Conservation (phyloP, 1,284 basidiomycete genomes). For the Ustanciosporium gigantosporum region DNA sequence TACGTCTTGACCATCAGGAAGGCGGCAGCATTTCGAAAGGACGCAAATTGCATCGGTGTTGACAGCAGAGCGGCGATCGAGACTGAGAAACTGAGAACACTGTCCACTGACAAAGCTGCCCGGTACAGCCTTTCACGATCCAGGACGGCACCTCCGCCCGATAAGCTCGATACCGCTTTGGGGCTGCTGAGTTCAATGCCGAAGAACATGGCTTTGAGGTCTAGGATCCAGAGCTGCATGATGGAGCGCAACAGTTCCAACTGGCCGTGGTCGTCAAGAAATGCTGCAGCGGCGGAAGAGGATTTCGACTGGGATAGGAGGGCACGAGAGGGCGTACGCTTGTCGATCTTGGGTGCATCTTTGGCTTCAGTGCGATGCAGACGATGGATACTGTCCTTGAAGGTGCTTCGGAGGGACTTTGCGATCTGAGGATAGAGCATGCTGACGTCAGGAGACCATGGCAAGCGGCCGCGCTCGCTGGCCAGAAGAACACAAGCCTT, state of each 20-base stretch:
- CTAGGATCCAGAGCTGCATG: slow-evolving; percentile 45
- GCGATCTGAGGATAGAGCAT: slow-evolving; percentile 48
- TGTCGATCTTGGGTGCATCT: slow-evolving; percentile 3
- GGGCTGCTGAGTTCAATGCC: slow-evolving; percentile 20
- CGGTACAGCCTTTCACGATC: slow-evolving; percentile 32
- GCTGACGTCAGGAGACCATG: slow-evolving; percentile 43
- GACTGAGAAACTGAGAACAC: slow-evolving; percentile 25
- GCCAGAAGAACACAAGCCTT: slow-evolving; percentile 45
- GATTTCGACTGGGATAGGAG: background rate
- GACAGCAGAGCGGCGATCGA: slow-evolving; percentile 15
- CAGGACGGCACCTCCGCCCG: slow-evolving; percentile 1
- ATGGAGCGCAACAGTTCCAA: slow-evolving; percentile 46
- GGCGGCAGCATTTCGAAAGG: slow-evolving; percentile 5
- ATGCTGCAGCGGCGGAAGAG: slow-evolving; percentile 8
- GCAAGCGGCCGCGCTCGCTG: slow-evolving; percentile 35
- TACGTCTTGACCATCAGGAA: slow-evolving; percentile 3
- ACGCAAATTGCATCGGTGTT: slow-evolving; percentile 21
- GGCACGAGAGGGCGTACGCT: slow-evolving; percentile 7
- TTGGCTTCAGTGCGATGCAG: slow-evolving; percentile 9
- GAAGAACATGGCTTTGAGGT: slow-evolving; percentile 28
- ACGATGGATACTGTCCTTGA: slow-evolving; percentile 36
- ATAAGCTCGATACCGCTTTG: slow-evolving; percentile 9
- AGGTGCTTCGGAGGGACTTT: slow-evolving; percentile 29
- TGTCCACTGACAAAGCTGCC: slow-evolving; percentile 37
- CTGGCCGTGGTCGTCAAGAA: slow-evolving; percentile 38